Evolutionary conservation across 192 early-diverging fungal species (phyloP).

Genomic region (Backusella circina): DNA sequence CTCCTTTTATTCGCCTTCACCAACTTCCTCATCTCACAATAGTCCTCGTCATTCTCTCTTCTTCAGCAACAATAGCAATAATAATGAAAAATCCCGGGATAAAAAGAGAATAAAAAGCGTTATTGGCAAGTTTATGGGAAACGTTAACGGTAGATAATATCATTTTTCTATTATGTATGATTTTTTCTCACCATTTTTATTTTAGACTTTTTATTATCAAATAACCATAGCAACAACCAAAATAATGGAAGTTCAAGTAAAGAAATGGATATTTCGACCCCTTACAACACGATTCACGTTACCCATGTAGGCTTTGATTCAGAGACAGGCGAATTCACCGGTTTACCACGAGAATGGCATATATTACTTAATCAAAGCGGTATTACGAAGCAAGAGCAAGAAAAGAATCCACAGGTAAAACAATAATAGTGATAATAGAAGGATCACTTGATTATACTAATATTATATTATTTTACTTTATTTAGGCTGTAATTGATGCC

Average conservation of each 20-base stretch:
- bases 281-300: slow-evolving; percentile 94
- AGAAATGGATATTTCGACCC: slow-evolving; percentile 81
- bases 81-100: slow-evolving; percentile 22
- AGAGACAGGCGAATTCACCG: slow-evolving; percentile 93
- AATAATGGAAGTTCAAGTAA: background rate
- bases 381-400: slow-evolving; percentile 92
- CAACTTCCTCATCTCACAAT: background rate
- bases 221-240: background rate
- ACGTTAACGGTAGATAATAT: slow-evolving; percentile 30
- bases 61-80: background rate
- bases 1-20: background rate
- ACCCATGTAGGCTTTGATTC: slow-evolving; percentile 98
- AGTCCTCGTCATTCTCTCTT: background rate
- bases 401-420: slow-evolving; percentile 78
- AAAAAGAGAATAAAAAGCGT: slow-evolving; percentile 45
- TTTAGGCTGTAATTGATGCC: slow-evolving; percentile 70
- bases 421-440: background rate
- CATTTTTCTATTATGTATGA: background rate
- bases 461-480: background rate
- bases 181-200: background rate
- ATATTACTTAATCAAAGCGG: slow-evolving; percentile 86
- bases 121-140: slow-evolving; percentile 42
- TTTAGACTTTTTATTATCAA: background rate
- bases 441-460: slow-evolving; percentile 7
- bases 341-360: slow-evolving; percentile 92